Evolutionary conservation across 2,329 filamentous ascomycete species (phyloP).

Genomic region (Clonostachys sp.): DNA sequence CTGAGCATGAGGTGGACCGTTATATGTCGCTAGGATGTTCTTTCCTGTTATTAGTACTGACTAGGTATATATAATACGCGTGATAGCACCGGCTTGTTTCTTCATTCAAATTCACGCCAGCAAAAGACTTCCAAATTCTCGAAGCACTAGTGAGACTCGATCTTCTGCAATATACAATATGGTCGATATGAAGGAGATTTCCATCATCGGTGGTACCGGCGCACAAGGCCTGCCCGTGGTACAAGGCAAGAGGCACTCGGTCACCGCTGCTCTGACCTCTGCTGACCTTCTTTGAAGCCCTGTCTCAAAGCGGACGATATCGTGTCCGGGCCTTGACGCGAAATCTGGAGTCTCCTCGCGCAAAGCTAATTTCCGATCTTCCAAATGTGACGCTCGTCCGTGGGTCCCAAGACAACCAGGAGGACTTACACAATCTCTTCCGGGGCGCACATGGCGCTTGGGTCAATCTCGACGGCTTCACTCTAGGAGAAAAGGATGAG

Average conservation of each 20-base stretch:
- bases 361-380: conserved; percentile 8
- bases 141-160: too few species aligned
- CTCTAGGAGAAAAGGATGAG: conserved; percentile 14
- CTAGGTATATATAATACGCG: too few species aligned
- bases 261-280: too few species aligned
- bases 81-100: too few species aligned
- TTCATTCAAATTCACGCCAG: too few species aligned
- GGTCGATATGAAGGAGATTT: conserved; percentile 11
- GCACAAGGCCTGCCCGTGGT: conserved; percentile 46
- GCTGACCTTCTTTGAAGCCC: conserved; percentile 2
- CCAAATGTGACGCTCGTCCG: conserved; percentile 8
- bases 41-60: too few species aligned
- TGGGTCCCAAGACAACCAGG: conserved; percentile 4
- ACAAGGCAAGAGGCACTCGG: conserved; percentile 12
- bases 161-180: background rate
- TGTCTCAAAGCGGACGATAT: conserved; percentile 17
- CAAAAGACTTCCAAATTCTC: too few species aligned
- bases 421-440: conserved; percentile 9
- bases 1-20: too few species aligned
- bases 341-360: conserved; percentile 17
- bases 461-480: conserved; percentile 15
- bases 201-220: conserved; percentile 43
- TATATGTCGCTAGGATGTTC: too few species aligned
- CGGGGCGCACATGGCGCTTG: conserved; percentile 9
- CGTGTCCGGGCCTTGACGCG: conserved; percentile 30